Percentiles rank a stretch among this genome's conserved stretches.
Evolutionary conservation across 306 rosid species (phyloP).

Genomic region (Chamaecrista fasciculata): DNA sequence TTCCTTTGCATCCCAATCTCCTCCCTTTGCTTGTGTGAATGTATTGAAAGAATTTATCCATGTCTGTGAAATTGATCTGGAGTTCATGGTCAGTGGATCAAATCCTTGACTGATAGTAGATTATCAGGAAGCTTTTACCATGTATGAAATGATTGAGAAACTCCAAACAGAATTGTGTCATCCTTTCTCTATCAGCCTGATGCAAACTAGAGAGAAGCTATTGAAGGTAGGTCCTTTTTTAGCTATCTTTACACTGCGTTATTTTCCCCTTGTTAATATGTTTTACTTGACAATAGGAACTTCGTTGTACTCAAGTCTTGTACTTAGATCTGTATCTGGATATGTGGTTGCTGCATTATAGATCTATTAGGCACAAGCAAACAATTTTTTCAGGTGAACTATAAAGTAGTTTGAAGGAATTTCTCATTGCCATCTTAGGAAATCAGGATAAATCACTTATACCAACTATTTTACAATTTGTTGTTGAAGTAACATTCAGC

Average conservation of each 20-base stretch:
- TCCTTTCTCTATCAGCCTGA: constrained; percentile 60
- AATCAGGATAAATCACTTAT: neutral
- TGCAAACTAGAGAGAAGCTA: constrained; percentile 83
- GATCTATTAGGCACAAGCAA: neutral
- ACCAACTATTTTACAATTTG: neutral
- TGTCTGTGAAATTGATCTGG: constrained; percentile 9
- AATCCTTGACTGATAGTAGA: constrained; percentile 64
- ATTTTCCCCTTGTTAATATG: neutral
- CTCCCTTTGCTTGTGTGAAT: neutral
- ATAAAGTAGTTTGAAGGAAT: neutral
- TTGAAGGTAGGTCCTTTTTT: constrained; percentile 53
- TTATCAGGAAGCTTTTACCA: constrained; percentile 49
- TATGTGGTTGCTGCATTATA: neutral
- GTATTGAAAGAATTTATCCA: constrained; percentile 1
- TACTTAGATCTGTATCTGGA: constrained; percentile 22
- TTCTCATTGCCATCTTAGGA: neutral
- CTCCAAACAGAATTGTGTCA: constrained; percentile 66
- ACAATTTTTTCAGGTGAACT: neutral
- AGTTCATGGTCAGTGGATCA: constrained; percentile 32
- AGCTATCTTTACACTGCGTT: constrained; percentile 2
- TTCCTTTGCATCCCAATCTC: constrained; percentile 9
- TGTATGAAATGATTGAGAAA: constrained; percentile 53
- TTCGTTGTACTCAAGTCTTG: constrained; percentile 14
- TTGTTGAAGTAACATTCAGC: constrained; percentile 1
- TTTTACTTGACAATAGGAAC: neutral